These are phyloP conservation scores for Pleurotus ostreatus DNA, from an alignment of 768 basidiomycete species.

Conservation along the genomic window DNA sequence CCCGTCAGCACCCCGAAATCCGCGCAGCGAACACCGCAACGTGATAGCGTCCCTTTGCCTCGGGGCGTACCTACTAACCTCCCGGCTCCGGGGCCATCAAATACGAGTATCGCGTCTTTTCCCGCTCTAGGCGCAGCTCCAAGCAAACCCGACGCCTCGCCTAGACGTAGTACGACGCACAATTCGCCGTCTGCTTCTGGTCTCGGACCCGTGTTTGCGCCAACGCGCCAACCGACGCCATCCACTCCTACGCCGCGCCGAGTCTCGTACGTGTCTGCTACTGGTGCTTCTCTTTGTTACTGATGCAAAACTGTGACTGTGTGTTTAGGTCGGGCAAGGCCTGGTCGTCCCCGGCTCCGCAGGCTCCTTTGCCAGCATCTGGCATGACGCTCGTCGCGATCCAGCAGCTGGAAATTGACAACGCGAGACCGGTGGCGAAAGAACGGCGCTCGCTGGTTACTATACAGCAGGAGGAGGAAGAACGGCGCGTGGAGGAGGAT, in stretches of 20 bases:
- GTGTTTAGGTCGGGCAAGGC: constrained; percentile 42
- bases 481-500: constrained; percentile 63
- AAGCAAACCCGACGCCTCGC: constrained; percentile 13
- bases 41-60: constrained; percentile 8
- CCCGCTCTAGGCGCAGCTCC: background rate
- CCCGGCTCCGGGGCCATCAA: background rate
- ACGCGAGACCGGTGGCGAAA: constrained; percentile 31
- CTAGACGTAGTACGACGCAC: background rate
- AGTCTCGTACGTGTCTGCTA: constrained; percentile 41
- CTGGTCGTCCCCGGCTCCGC: constrained; percentile 59
- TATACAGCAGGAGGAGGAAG: constrained; percentile 83
- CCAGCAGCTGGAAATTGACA: constrained; percentile 70
- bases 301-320: background rate
- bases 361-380: constrained; percentile 33
- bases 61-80: background rate
- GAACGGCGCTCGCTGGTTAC: constrained; percentile 67
- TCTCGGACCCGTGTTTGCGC: constrained; percentile 65
- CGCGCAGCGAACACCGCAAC: constrained; percentile 14
- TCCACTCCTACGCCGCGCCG: constrained; percentile 29
- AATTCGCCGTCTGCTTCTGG: constrained; percentile 19
- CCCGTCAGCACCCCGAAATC: background rate
- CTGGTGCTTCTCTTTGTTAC: background rate
- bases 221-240: constrained; percentile 41
- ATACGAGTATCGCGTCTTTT: background rate
- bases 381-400: constrained; percentile 78